phyloP scores from a whole-genome alignment of 108 stramenopile genomes.

The Cyclotella cryptica region DNA sequence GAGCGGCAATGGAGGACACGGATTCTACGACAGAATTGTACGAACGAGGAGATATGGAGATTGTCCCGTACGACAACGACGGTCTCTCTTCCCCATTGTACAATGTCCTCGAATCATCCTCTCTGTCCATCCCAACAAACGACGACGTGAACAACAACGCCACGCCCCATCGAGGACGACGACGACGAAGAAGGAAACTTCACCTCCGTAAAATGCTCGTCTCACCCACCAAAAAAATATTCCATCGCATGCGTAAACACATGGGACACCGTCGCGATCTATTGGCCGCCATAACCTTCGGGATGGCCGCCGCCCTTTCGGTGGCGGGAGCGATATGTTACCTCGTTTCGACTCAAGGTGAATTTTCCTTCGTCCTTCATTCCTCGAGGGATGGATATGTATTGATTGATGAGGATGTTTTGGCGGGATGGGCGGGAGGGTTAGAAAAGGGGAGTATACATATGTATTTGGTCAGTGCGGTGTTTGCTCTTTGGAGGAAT shows the following conservation, averaged over 20 bases:
- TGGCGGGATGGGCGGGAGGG: slow-evolving; percentile 12
- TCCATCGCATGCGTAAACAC: slow-evolving; percentile 39
- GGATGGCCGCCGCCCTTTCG: slow-evolving; percentile 26
- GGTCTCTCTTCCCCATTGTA: neutral
- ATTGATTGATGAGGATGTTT: neutral
- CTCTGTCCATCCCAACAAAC: neutral
- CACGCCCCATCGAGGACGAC: neutral
- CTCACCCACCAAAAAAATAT: slow-evolving; percentile 23
- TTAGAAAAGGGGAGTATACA: slow-evolving; percentile 41
- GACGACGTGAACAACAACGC: neutral
- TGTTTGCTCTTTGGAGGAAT: slow-evolving; percentile 38
- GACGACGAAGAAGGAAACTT: neutral
- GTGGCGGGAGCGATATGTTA: slow-evolving; percentile 19
- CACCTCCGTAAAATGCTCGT: neutral
- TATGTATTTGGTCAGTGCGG: slow-evolving; percentile 44
- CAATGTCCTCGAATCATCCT: neutral
- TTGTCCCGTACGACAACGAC: neutral
- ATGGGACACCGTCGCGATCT: slow-evolving; percentile 45
- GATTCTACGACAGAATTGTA: neutral
- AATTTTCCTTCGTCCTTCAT: slow-evolving; percentile 11
- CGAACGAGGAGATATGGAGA: neutral
- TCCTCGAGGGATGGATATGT: neutral
- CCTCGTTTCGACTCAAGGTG: slow-evolving; percentile 10
- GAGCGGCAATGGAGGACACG: neutral
- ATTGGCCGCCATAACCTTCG: slow-evolving; percentile 33